These are phyloP conservation scores for Pterocarpus santalinus DNA, from an alignment of 306 rosid genomes.

Conservation along the genomic window DNA sequence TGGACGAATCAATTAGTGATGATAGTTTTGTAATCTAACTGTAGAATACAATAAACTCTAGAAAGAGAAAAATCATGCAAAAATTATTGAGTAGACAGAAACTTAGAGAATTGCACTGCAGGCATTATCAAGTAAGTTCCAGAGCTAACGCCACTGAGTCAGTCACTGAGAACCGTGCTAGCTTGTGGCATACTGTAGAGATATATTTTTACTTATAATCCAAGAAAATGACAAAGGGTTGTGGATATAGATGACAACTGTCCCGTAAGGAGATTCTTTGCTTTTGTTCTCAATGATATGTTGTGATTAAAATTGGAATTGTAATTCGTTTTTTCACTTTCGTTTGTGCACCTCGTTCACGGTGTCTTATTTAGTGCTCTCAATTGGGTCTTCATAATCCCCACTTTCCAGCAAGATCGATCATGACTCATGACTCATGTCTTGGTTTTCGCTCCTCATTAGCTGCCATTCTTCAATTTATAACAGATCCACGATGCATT, in stretches of 20 bases:
- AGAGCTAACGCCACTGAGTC: neutral
- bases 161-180: conserved; percentile 8
- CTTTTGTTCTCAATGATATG: conserved; percentile 20
- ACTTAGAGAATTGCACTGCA: neutral
- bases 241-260: conserved; percentile 30
- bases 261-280: conserved; percentile 42
- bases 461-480: neutral
- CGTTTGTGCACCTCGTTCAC: neutral
- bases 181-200: neutral
- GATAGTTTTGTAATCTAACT: neutral
- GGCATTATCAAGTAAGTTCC: conserved; percentile 1
- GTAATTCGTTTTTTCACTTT: neutral
- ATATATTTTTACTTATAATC: conserved; percentile 25
- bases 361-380: conserved; percentile 1
- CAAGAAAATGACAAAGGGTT: conserved; percentile 33
- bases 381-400: neutral
- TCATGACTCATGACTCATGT: conserved; percentile 3
- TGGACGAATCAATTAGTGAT: neutral
- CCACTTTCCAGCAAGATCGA: neutral
- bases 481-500: neutral
- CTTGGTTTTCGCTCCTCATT: neutral
- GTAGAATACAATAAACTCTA: too few species aligned
- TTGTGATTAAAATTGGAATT: neutral
- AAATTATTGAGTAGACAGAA: neutral
- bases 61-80: neutral